A percentile compares a stretch with the other conserved stretches of the same genome.
phyloP scores from a whole-genome alignment of 2,329 filamentous ascomycete species.

The Nothophoma quercina region DNA sequence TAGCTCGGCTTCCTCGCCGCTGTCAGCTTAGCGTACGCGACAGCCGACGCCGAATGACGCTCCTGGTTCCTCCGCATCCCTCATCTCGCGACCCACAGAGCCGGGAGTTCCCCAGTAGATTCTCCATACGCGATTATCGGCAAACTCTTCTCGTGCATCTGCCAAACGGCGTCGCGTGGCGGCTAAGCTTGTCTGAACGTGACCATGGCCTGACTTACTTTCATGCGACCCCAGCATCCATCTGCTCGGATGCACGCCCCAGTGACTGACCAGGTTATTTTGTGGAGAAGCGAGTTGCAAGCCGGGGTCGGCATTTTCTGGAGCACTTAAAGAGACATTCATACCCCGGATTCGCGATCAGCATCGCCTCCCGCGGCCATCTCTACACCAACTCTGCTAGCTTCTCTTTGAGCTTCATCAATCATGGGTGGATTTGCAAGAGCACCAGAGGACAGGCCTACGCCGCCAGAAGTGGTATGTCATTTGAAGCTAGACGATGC shows the following conservation, averaged over 20 bases:
- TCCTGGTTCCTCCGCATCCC: constrained; percentile 13
- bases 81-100: constrained; percentile 23
- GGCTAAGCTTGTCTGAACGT: constrained; percentile 7
- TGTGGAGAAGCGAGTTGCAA: constrained; percentile 29
- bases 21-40: constrained; percentile 17
- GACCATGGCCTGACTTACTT: constrained; percentile 17
- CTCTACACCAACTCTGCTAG: not conserved
- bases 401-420: constrained; percentile 6
- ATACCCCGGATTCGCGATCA: constrained; percentile 34
- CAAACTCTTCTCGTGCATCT: not conserved
- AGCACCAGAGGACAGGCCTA: constrained; percentile 63
- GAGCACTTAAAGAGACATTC: constrained; percentile 28
- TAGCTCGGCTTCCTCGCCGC: not conserved
- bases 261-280: constrained; percentile 19
- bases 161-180: constrained; percentile 15
- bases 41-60: constrained; percentile 15
- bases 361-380: constrained; percentile 14
- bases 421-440: constrained; percentile 52
- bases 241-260: constrained; percentile 26
- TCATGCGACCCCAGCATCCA: constrained; percentile 12
- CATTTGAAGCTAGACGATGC: constrained; percentile 42
- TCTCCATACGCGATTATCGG: constrained; percentile 16
- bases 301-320: constrained; percentile 16
- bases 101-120: constrained; percentile 30
- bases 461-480: constrained; percentile 59